These are phyloP conservation scores for Lathyrus oleraceus DNA, from an alignment of 306 rosid genomes.

Conservation along the genomic window DNA sequence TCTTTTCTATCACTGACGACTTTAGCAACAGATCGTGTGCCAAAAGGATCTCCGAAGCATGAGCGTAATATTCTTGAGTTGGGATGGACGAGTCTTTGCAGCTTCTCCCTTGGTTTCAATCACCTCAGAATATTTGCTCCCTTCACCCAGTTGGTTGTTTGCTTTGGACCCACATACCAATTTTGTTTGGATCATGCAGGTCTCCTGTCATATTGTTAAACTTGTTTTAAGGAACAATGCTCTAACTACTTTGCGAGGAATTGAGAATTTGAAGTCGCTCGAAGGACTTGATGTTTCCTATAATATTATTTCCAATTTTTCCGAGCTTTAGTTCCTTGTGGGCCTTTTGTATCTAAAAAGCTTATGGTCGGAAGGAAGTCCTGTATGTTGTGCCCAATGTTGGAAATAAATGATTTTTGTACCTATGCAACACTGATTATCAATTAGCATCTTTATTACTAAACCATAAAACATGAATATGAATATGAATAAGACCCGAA, in stretches of 20 bases:
- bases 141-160: constrained; percentile 48
- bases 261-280: constrained; percentile 97
- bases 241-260: constrained; percentile 85
- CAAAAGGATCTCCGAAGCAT: too few relatives aligned
- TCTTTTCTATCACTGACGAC: too few relatives aligned
- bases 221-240: constrained; percentile 99
- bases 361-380: constrained; percentile 97
- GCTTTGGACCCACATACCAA: constrained; percentile 54
- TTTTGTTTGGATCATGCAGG: constrained; percentile 87
- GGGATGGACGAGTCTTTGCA: constrained; percentile 99
- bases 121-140: constrained; percentile 71
- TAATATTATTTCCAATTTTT: constrained; percentile 91
- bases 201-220: constrained; percentile 74
- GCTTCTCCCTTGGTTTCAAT: constrained; percentile 93
- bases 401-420: too few relatives aligned
- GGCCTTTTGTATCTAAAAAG: constrained; percentile 68
- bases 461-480: too few relatives aligned
- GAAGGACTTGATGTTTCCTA: constrained; percentile 99
- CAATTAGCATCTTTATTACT: too few relatives aligned
- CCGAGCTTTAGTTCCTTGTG: constrained; percentile 74
- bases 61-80: too few relatives aligned
- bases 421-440: too few relatives aligned
- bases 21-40: too few relatives aligned
- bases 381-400: constrained; percentile 93
- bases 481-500: too few relatives aligned